Conservation (phyloP, 2,329 filamentous ascomycete species). For the Verticillium tricorpus region DNA sequence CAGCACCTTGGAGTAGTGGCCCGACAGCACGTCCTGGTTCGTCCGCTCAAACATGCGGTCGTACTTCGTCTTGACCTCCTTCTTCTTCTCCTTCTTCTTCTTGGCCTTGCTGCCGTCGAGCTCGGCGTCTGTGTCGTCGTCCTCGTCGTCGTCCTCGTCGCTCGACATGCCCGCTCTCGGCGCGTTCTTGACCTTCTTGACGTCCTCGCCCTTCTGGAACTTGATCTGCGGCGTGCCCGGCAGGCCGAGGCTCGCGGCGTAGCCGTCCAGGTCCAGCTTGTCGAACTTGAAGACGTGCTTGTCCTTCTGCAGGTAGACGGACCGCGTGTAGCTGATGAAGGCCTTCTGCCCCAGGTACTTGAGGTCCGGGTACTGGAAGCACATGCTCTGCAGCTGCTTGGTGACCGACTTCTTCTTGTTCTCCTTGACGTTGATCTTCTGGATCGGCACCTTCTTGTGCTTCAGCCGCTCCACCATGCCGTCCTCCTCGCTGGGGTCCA, state of each 20-base stretch:
- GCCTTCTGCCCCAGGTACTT: conserved; percentile 97
- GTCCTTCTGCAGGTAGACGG: conserved; percentile 82
- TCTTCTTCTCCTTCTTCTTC: conserved; percentile 57
- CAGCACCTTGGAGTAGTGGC: conserved; percentile 87
- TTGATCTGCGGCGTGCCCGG: conserved; percentile 91
- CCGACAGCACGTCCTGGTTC: conserved; percentile 93
- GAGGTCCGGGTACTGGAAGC: conserved; percentile 87
- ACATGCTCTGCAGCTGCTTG: conserved; percentile 86
- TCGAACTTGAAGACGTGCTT: conserved; percentile 87
- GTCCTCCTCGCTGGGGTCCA: conserved; percentile 86
- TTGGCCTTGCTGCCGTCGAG: conserved; percentile 32
- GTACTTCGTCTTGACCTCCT: conserved; percentile 84
- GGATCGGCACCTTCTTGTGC: conserved; percentile 84
- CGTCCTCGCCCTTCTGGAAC: conserved; percentile 84
- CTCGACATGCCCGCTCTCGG: conserved; percentile 63
- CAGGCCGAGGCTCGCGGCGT: conserved; percentile 77
- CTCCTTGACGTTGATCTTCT: conserved; percentile 78
- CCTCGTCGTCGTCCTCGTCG: conserved; percentile 55
- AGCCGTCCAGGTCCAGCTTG: conserved; percentile 79
- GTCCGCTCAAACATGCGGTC: conserved; percentile 97
- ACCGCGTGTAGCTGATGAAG: conserved; percentile 85
- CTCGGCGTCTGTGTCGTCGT: conserved; percentile 29
- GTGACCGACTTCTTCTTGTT: conserved; percentile 87
- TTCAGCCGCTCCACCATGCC: conserved; percentile 86
- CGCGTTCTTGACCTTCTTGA: conserved; percentile 83